Conservation (phyloP, 768 basidiomycete genomes). For the Daedalea quercina region DNA sequence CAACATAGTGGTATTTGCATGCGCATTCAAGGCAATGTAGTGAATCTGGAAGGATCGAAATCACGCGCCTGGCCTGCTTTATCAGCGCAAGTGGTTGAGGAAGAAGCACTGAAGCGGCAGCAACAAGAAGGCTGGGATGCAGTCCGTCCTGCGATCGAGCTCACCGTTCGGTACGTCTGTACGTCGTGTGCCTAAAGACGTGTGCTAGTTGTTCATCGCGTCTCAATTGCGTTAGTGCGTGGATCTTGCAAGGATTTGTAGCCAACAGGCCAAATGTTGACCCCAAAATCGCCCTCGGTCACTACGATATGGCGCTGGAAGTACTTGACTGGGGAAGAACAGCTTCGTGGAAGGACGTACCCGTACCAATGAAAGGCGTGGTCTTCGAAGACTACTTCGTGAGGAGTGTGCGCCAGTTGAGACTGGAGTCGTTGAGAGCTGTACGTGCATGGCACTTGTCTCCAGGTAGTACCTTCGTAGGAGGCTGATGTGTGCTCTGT, state of each 20-base stretch:
- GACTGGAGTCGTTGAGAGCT: slow-evolving; percentile 27
- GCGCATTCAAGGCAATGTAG: neutral
- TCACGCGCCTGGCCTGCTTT: slow-evolving; percentile 15
- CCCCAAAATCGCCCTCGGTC: slow-evolving; percentile 23
- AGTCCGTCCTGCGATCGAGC: slow-evolving; percentile 27
- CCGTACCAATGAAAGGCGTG: slow-evolving; percentile 29
- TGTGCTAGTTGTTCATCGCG: slow-evolving; percentile 1
- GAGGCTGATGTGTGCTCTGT: too few species aligned
- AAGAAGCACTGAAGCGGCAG: slow-evolving; percentile 17
- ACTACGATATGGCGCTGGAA: slow-evolving; percentile 30
- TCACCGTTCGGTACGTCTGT: slow-evolving; percentile 36
- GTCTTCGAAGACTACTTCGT: slow-evolving; percentile 38
- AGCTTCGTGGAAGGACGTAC: slow-evolving; percentile 29
- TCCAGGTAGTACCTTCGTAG: too few species aligned
- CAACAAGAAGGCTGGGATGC: slow-evolving; percentile 20
- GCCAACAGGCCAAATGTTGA: slow-evolving; percentile 13
- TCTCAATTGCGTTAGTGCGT: slow-evolving; percentile 22
- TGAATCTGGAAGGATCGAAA: slow-evolving; percentile 15
- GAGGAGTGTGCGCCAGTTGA: slow-evolving; percentile 31
- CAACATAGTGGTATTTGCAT: neutral
- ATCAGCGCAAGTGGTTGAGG: slow-evolving; percentile 14
- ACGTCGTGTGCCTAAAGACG: neutral
- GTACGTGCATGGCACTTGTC: slow-evolving; percentile 24
- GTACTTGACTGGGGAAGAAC: slow-evolving; percentile 36
- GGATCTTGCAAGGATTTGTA: slow-evolving; percentile 34